Evolutionary conservation across 169 alveolate species (phyloP), one percentile per base, ranked within the genome.

Genomic region (Cryptosporidium xiaoi): DNA sequence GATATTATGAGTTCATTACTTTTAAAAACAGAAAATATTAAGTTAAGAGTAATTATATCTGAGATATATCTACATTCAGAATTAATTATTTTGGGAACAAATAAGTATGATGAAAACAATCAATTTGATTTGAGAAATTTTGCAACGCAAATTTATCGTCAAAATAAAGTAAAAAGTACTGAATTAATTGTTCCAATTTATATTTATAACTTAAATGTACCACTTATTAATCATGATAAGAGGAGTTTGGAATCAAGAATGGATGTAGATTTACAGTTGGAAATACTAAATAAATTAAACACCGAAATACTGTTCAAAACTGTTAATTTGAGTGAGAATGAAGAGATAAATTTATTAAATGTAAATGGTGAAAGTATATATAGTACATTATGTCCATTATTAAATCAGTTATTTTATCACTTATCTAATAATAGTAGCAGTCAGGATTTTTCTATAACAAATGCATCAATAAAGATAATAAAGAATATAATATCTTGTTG

Each of bases 21-120:
- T 3, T 62, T 58, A 24, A 77, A 50, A n/a, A 77, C 69, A n/a
- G n/a, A 27, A 13, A 16, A 34, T 20, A 16, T 77, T n/a, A 34
- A 31, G 64, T 53, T 77, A 13, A 77, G 87, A 40, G 64, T 33
- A 10, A 46, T 31, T 12, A 60, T 77, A 44, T 77, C 87, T 20
- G 87, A 77, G 64, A 62, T 77, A 15, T 40, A 58, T 33, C 36
- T 77, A 10, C 64, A 40, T 36, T 34, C 87, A 8, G 87, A 77
- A 71, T 8, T 77, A n/a, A 18, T 33, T 48, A n/a, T 77, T 7
- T 7, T 16, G 27, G 71, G 71, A 24, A 24, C 27, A 24, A 24
- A 24, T 24, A 24, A 24, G 27, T 24, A 24, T 24, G 27, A 24
- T 24, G 27, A 24, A 24, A 24, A 24, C 27, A 24, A 24, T 8